Evolutionary conservation across 495 filamentous ascomycete genomes (phyloP).

Genomic region (Hamigera avellanea): DNA sequence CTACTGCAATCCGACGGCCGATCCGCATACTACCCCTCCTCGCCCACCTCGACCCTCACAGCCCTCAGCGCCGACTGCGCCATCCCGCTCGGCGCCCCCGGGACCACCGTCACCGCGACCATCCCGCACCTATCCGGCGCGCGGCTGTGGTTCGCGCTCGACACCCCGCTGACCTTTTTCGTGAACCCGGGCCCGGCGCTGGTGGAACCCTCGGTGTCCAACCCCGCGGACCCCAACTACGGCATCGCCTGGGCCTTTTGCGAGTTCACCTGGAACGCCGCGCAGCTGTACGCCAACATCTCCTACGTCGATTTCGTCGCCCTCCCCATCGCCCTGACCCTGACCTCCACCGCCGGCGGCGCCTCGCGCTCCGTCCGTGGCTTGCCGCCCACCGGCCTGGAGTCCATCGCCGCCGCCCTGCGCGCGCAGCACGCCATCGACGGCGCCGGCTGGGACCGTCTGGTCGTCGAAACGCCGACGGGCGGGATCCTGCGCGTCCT

Average conservation of each 20-base stretch:
- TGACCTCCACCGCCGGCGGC: constrained; percentile 44
- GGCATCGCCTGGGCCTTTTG: constrained; percentile 53
- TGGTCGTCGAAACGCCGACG: constrained; percentile 39
- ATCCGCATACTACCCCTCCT: constrained; percentile 42
- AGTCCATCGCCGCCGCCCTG: constrained; percentile 41
- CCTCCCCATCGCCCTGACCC: constrained; percentile 50
- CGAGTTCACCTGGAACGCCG: constrained; percentile 61
- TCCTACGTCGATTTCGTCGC: constrained; percentile 64
- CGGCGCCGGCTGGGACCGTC: constrained; percentile 48
- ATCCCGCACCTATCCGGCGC: constrained; percentile 60
- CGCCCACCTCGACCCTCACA: constrained; percentile 30
- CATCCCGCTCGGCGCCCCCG: constrained; percentile 50
- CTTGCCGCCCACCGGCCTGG: constrained; percentile 44
- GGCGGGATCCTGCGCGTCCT: constrained; percentile 48
- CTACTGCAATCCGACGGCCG: constrained; percentile 51
- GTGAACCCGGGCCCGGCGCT: constrained; percentile 58
- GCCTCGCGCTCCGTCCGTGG: constrained; percentile 44
- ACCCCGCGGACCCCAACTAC: constrained; percentile 54
- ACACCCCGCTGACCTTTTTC: constrained; percentile 51
- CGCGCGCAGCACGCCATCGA: constrained; percentile 40
- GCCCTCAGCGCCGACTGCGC: constrained; percentile 43
- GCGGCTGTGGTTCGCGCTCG: constrained; percentile 56
- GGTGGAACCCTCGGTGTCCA: constrained; percentile 60
- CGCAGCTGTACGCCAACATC: constrained; percentile 64
- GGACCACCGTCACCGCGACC: constrained; percentile 44